Conservation (phyloP, 2,329 filamentous ascomycete genomes). For the Knufia petricola region DNA sequence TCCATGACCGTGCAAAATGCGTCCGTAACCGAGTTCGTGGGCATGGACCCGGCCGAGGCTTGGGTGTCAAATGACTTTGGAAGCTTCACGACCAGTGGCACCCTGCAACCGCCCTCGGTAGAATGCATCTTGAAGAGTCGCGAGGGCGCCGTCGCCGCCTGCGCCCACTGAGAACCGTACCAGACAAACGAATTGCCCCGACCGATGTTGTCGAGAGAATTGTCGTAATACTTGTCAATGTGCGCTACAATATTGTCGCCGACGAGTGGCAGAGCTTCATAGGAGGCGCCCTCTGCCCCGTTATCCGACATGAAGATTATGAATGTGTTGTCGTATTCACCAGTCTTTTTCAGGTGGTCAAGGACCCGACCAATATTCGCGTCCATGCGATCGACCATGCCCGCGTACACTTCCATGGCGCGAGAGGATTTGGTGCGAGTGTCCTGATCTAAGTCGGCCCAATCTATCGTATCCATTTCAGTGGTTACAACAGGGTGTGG, state of each 20-base stretch:
- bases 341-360: conserved; percentile 36
- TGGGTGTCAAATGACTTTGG: no score
- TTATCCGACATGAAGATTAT: conserved; percentile 44
- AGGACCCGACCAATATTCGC: conserved; percentile 38
- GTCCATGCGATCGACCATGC: conserved; percentile 42
- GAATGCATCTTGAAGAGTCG: conserved; percentile 28
- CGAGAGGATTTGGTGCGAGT: conserved; percentile 34
- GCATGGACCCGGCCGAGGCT: no score
- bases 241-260: conserved; percentile 33
- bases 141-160: conserved; percentile 37
- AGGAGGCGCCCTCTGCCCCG: conserved; percentile 39
- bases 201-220: conserved; percentile 39
- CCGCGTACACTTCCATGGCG: conserved; percentile 43
- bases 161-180: conserved; percentile 43
- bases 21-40: no score
- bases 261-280: conserved; percentile 37
- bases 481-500: conserved; percentile 36
- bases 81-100: conserved; percentile 30
- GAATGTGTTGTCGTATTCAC: conserved; percentile 42
- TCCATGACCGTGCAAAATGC: no score
- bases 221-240: conserved; percentile 40
- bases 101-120: conserved; percentile 30
- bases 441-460: conserved; percentile 31
- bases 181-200: conserved; percentile 40
- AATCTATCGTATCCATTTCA: conserved; percentile 33